Conservation (phyloP, 2,329 filamentous ascomycete genomes). For the Paradendryphiella salina region DNA sequence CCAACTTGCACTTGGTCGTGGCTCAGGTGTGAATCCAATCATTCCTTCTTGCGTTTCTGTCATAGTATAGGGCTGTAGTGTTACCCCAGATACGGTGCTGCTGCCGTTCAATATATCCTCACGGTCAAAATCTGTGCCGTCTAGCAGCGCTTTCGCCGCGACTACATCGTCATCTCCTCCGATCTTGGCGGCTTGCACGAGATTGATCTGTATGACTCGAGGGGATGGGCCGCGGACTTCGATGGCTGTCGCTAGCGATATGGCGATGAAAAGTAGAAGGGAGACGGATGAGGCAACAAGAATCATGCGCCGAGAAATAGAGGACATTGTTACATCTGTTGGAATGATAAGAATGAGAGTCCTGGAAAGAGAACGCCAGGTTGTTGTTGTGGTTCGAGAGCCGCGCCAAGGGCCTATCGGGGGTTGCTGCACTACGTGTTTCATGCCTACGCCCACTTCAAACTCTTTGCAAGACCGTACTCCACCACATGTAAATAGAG, state of each 20-base stretch:
- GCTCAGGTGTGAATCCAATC: conserved; percentile 28
- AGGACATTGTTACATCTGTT: conserved; percentile 19
- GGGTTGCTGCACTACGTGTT: conserved; percentile 25
- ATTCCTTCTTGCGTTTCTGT: conserved; percentile 29
- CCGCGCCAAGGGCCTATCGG: conserved; percentile 11
- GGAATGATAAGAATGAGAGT: background rate
- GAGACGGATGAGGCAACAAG: conserved; percentile 31
- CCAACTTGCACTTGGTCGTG: conserved; percentile 19
- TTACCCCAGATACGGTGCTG: conserved; percentile 15
- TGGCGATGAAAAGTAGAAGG: conserved; percentile 36
- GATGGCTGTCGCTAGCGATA: conserved; percentile 35
- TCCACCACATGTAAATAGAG: background rate
- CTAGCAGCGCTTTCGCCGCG: conserved; percentile 31
- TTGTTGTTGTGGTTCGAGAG: conserved; percentile 3
- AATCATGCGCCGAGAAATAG: conserved; percentile 25
- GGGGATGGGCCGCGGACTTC: conserved; percentile 31
- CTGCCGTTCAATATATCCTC: conserved; percentile 33
- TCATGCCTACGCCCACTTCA: conserved; percentile 17
- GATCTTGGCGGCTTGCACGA: conserved; percentile 36
- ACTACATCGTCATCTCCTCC: conserved; percentile 21
- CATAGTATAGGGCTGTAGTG: conserved; percentile 18
- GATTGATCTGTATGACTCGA: conserved; percentile 28
- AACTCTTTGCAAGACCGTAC: background rate
- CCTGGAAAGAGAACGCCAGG: background rate
- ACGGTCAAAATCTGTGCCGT: conserved; percentile 37